Conservation (phyloP, 306 rosid genomes). For the Heteromeles arbutifolia region DNA sequence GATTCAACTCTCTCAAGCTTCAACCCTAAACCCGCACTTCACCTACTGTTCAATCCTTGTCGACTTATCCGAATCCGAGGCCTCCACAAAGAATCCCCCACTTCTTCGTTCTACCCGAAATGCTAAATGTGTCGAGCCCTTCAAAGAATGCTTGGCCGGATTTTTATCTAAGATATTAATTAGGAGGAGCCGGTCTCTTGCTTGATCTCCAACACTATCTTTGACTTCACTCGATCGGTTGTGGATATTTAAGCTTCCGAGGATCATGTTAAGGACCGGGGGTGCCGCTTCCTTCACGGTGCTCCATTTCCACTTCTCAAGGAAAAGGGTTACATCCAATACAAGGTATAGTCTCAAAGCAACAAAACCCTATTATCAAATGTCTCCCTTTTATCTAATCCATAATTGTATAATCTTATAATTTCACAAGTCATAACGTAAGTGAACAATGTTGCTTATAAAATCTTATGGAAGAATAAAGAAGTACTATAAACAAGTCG, state of each 20-base stretch:
- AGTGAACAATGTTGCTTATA: too few species aligned
- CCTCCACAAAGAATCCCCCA: neutral
- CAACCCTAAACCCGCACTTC: slow-evolving; percentile 5
- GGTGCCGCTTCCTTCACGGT: slow-evolving; percentile 17
- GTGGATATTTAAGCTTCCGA: slow-evolving; percentile 32
- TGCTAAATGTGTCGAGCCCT: slow-evolving; percentile 8
- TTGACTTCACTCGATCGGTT: slow-evolving; percentile 28
- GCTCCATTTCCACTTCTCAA: slow-evolving; percentile 20
- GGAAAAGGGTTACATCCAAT: slow-evolving; percentile 19
- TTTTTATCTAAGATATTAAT: slow-evolving; percentile 6
- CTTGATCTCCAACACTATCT: slow-evolving; percentile 34
- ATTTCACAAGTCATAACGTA: too few species aligned
- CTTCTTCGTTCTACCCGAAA: neutral
- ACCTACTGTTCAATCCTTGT: neutral
- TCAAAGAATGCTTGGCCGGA: slow-evolving; percentile 21
- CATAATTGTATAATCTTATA: too few species aligned
- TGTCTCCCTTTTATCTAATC: too few species aligned
- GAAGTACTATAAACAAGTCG: too few species aligned
- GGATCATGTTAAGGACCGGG: slow-evolving; percentile 30
- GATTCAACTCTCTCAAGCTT: slow-evolving; percentile 14
- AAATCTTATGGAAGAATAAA: too few species aligned
- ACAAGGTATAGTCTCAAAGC: neutral
- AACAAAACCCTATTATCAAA: neutral
- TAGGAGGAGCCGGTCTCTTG: slow-evolving; percentile 28
- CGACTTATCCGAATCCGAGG: too few species aligned